Evolutionary conservation across 495 filamentous ascomycete species (phyloP), one percentile per base, ranked within the genome.

Genomic region (Aspergillus olivimuriae): DNA sequence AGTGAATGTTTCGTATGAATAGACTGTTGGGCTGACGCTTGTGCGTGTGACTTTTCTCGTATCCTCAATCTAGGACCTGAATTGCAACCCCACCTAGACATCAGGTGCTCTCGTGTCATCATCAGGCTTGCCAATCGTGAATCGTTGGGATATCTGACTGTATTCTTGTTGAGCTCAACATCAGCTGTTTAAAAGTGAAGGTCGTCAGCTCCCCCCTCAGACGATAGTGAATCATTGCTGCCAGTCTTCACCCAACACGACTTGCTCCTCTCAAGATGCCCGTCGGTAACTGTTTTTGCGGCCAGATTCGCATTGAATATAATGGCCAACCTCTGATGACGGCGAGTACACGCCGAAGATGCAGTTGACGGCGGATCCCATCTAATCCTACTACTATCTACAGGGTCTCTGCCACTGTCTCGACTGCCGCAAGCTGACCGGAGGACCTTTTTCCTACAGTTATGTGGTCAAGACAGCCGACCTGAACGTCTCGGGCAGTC

Each of bases 341-440:
- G 34, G 65, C 57, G 8, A 55, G 65, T 55, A 44, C 20, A 40
- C 12, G 12, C 34, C 4, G n/a, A 21, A 17, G 6, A 37, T 20
- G 4, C 2, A 21, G 10, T 5, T 24, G 7, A 11, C 19, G 20
- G 14, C 33, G 34, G 20, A 47, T 9, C 17, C 38, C 38, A 48
- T 12, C 17, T 49, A 14, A 51, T 35, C 9, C 28, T 16, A 9
- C 14, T 21, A 30, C 24, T 45, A 30, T 41, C 15, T 24, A n/a
- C 26, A 68, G 65, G 65, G 19, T 34, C 16, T 69, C 8, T 69
- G 63, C 24, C 59, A 69, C 50, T 69, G 65, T 40, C 14, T 33
- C n/a, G 65, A 62, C 44, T 69, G 65, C 49, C 65, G 65, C 44
- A 69, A 69, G 38, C 50, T 66, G 1, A 63, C 59, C 7, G 57